phyloP scores from a whole-genome alignment of 352 stramenopile genomes.

The Phytophthora constricta region DNA sequence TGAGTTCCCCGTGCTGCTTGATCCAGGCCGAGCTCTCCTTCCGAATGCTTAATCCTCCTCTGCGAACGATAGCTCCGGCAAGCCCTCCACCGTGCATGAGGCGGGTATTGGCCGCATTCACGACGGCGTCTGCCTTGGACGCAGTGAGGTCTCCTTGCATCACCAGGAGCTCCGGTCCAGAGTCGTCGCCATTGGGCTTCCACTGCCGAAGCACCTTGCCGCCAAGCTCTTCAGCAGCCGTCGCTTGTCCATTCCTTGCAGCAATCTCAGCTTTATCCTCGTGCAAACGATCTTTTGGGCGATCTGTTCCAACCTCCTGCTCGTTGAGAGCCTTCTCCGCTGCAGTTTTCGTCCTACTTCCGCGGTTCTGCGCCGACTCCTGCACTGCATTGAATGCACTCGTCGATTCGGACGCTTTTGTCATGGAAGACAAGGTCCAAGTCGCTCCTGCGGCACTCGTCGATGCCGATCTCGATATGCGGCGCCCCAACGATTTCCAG shows the following conservation, averaged over 20 bases:
- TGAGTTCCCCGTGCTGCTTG: constrained; percentile 22
- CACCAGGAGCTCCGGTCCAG: constrained; percentile 33
- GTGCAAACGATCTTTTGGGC: no score
- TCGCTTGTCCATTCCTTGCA: neutral
- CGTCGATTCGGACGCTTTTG: neutral
- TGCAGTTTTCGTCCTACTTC: neutral
- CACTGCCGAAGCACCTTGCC: constrained; percentile 23
- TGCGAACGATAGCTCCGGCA: constrained; percentile 39
- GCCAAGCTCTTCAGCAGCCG: constrained; percentile 1
- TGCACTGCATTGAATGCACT: neutral
- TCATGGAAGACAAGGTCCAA: neutral
- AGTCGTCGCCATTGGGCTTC: constrained; percentile 2
- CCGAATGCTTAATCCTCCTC: constrained; percentile 40
- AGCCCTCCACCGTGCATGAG: constrained; percentile 48
- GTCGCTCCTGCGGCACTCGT: neutral
- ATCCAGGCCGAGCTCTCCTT: constrained; percentile 43
- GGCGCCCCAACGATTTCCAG: neutral
- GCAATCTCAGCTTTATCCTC: neutral
- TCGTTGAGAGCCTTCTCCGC: neutral
- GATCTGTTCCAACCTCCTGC: no score
- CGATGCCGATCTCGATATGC: neutral
- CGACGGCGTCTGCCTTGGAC: constrained; percentile 47
- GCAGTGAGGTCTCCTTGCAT: constrained; percentile 49
- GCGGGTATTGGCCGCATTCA: constrained; percentile 48
- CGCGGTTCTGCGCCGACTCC: neutral